Evolutionary conservation across 2,329 filamentous ascomycete species (phyloP), one percentile per base, ranked within the genome.

Genomic region (Tricladium varicosporioides): DNA sequence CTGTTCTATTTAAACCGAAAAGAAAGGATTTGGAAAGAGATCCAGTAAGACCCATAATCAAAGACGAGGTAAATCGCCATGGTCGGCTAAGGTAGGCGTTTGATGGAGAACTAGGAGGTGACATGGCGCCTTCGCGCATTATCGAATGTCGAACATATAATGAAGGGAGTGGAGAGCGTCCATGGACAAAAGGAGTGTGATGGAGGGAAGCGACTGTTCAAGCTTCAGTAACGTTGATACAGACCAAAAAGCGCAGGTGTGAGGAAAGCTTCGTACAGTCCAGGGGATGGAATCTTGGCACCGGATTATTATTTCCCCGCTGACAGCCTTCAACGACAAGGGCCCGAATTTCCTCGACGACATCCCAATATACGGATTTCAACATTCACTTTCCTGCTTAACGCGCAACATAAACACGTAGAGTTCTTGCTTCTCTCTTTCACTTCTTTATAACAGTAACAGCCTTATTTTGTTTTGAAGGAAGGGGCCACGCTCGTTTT

Each of bases 11-110:
- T 60, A 93, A 73, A 0, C 83, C 84, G 63, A 85, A 88, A 45
- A 97, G 75, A 69, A 97, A 97, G 1, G 77, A 79, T 59, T 89
- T 84, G 56, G 85, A 91, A 5, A 95, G 63, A 27, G 85, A 74
- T 48, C 86, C 88, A 0, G 91, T 87, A 10, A 86, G 73, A 65
- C 88, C 87, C 81, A 96, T 91, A 40, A 89, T 81, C 60, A 86
- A 75, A 51, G 86, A 79, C n/a, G 92, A 95, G 36, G 82, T 81
- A 54, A 86, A 74, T 61, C 89, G 87, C 88, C 89, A 92, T 73
- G 84, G 76, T 57, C 86, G 74, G 51, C 63, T 67, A 7, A 65
- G 67, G 51, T 46, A 60, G 16, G 56, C 42, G n/a, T 58, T 56
- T 44, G 59, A 48, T 15, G 54, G 57, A 48, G 54, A 49, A 46